Evolutionary conservation across 2,329 filamentous ascomycete genomes (phyloP), one percentile per base, ranked within the genome.

Genomic region (Cadophora sp.): DNA sequence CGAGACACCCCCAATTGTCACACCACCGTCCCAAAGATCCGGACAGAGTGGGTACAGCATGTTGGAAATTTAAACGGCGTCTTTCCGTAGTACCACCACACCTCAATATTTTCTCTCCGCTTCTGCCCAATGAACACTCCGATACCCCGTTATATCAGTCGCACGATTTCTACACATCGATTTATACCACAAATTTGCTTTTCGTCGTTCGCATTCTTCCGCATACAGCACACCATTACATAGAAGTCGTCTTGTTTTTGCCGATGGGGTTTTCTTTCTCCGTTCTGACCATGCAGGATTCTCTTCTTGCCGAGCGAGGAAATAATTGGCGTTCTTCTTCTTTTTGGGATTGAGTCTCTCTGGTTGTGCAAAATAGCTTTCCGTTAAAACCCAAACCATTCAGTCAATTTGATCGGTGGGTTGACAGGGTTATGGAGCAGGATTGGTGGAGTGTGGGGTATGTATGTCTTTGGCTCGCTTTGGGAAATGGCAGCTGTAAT

Each of bases 1-100:
- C 63, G 66, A 72, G 58, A 72, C 65, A 68, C 59, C n/a, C 36
- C 51, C 53, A 68, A 62, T 61, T 64, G 66, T 36, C 43, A 62
- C 68, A 62, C 68, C 60, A 68, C 62, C 16, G 48, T 69, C 48
- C 62, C 66, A 60, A 61, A 67, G 56, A 69, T 33, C 67, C 60
- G 30, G 53, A 56, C 51, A 27, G 22, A 51, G 20, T 30, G 47
- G 67, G 62, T 66, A 69, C 36, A 20, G 36, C 27, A 59, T 64
- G 48, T 45, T 53, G 20, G 45, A 59, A 48, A 55, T 18, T n/a
- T 45, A 27, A 43, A 14, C 41, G 36, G 36, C 50, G 11, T 56
- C 48, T 30, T 53, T 43, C 58, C 60, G 22, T 43, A 41, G 27
- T 64, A 53, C 65, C 16, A 63, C 53, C 53, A 53, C 65, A 58